Evolutionary conservation across 192 early-diverging fungal species (phyloP).

Genomic region (Helicostylum pulchrum): DNA sequence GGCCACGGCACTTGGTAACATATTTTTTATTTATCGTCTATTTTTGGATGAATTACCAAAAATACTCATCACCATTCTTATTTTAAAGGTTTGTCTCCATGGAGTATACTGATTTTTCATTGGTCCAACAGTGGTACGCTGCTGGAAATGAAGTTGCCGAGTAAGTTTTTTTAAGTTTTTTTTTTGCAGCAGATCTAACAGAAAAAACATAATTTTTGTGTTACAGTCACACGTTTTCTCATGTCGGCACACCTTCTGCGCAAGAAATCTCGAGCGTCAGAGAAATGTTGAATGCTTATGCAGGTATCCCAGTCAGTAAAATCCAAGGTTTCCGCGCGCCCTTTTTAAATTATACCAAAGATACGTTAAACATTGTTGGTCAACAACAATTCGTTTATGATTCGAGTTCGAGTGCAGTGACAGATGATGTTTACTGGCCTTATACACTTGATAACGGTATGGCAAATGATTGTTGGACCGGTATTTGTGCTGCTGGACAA

Average conservation of each 20-base stretch:
- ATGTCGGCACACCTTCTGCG: conserved; percentile 30
- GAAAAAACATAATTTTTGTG: conserved; percentile 4
- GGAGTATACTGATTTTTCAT: conserved; percentile 56
- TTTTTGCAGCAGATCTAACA: not conserved
- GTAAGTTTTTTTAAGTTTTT: conserved; percentile 15
- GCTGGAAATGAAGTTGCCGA: conserved; percentile 59
- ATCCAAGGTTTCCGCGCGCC: conserved; percentile 66
- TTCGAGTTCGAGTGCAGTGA: conserved; percentile 43
- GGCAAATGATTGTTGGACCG: conserved; percentile 53
- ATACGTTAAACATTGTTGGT: conserved; percentile 41
- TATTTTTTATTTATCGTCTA: no score
- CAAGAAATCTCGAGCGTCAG: conserved; percentile 41
- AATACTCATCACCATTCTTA: not conserved
- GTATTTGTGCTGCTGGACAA: conserved; percentile 36
- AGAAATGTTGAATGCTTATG: conserved; percentile 47
- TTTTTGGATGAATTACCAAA: not conserved
- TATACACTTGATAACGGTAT: conserved; percentile 67
- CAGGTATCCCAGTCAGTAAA: conserved; percentile 55
- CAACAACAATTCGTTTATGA: conserved; percentile 50
- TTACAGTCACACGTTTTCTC: conserved; percentile 31
- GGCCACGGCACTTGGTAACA: conserved; percentile 51
- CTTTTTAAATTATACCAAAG: conserved; percentile 49
- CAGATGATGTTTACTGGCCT: conserved; percentile 52
- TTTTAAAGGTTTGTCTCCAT: conserved; percentile 48
- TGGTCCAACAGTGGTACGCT: conserved; percentile 60